Evolutionary conservation across 768 basidiomycete species (phyloP), one percentile per base, ranked within the genome.

Genomic region (Tylopilus subfusipes): DNA sequence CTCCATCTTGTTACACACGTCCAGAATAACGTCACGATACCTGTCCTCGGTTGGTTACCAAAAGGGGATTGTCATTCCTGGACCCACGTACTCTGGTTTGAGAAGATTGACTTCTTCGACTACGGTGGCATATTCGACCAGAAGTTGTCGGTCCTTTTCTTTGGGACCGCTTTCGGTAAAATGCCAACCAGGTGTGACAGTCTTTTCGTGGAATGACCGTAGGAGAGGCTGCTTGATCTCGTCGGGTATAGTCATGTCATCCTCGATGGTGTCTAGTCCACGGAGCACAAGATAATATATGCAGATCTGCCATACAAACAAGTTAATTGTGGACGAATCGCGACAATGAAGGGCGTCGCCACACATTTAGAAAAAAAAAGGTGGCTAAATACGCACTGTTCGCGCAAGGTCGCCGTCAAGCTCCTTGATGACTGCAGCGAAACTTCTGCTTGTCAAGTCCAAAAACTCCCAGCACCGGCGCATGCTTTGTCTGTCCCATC

Each of bases 181-280:
- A 18, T 76, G 85, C 93, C 94, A 98, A 24, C 93, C 94, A 0
- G 89, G 85, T 4, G 84, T 83, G 22, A 88, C 75, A 5, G 89
- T 86, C 62, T 87, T 82, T 63, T 83, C 70, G 74, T 95, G 87
- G 73, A 98, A 94, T 1, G 82, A 73, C 11, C 91, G 84, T 31
- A 99, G 78, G 27, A 98, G 64, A 3, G 91, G 87, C 50, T 93
- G 90, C 68, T 99, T 99, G 62, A 86, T 70, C 18, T 83, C 75
- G 70, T 93, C 91, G 1, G 90, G 80, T 53, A 99, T 82, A 0
- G 93, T 90, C 94, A 98, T 98, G 75, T 99, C 96, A 71, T 99
- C 96, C 71, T 98, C 96, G 58, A 99, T 83, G 5, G 96, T 99
- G 70, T 99, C 96, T n/a, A 98, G 77, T 6, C 85, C 97, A 21